Base-by-base conservation (phyloP, 2,329 filamentous ascomycete genomes). In the Penicillium rolfsii region DNA sequence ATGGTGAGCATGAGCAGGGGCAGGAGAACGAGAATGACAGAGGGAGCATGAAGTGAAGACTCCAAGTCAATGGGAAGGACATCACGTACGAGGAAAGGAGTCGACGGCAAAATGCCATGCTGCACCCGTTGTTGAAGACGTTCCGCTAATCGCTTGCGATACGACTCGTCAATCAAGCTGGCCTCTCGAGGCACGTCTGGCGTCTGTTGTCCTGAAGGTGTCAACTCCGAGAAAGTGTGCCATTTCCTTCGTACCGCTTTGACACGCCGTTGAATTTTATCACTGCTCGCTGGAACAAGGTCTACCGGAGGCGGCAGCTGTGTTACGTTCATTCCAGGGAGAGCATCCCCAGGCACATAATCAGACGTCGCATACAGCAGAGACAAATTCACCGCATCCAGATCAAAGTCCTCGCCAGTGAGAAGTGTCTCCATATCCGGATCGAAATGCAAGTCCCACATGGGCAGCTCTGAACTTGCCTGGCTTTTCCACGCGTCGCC, bases 371-470 rank as follows among this genome's bases (percentile, higher is more conserved):
- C 57, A 53, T 36, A 58, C 4, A 54, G 57, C 35, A 48, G 59
- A 48, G 56, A 56, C 2, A 64, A 35, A 61, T 68, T 70, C 7
- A 69, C 52, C 4, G 64, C 68, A 36, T 65, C 59, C 11, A 70
- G 24, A 45, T 71, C 68, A 52, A 71, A 71, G 19, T 69, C 62
- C 1, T 69, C 65, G 8, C 61, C 61, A 5, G 61, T 58, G 22
- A 63, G 46, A 16, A 63, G 48, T 2, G 58, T 33, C 19, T 58
- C 58, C 46, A 45, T 56, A 1, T 60, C 60, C 7, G 40, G 38
- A 14, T 63, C 61, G 3, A 55, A 30, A n/a, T 5, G 40, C 5
- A 30, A 40, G 19, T 61, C 55, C 61, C 58, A 61, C 5, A 60
- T 28, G 0, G 45, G 33, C 12, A 22, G 53, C 26, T 16, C 61